Evolutionary conservation across 352 stramenopile genomes (phyloP), one percentile per base, ranked within the genome.

Genomic region (Globisporangium spinosum): DNA sequence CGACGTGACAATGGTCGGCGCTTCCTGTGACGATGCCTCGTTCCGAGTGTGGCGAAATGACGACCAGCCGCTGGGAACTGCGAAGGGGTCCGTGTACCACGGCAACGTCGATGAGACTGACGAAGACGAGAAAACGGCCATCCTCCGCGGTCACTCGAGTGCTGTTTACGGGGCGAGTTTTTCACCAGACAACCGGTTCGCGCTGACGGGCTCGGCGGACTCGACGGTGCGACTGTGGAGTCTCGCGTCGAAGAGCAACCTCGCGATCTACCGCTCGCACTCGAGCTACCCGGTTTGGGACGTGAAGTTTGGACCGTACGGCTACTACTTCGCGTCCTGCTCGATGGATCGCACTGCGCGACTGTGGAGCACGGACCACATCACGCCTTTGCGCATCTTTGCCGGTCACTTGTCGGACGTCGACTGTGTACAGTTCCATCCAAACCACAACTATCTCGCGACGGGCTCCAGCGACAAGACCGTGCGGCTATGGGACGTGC

Each of bases 291-390:
- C 94, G 2, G 88, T 98, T 10, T 98, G 95, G 94, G 96, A 97
- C 62, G 93, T 98, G 6, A 75, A 77, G 0, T 98, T 97, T 68
- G 80, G 87, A 12, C 90, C 91, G 17, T 84, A 86, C 20, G 96
- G 96, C 13, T 98, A 98, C 75, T 98, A 98, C 69, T 99, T 98
- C 80, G 95, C 91, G 22, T 97, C 91, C 12, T 96, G 89, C 67
- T 97, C 91, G 22, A 97, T 94, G 70, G 96, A 99, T 68, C 91
- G 90, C 23, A 98, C 92, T 17, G 94, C 90, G 10, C 78, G 96
- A 22, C 78, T 99, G 17, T 99, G 93, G 94, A 95, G 89, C 60
- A 98, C 94, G 0, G 96, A 99, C 72, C 85, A 90, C 64, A 72
- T 90, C 61, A 88, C 86, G 34, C 95, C 96, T 45, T 71, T 98